Evolutionary conservation across 345 rosid species (phyloP).

Genomic region (Eucalyptus dawsonii): DNA sequence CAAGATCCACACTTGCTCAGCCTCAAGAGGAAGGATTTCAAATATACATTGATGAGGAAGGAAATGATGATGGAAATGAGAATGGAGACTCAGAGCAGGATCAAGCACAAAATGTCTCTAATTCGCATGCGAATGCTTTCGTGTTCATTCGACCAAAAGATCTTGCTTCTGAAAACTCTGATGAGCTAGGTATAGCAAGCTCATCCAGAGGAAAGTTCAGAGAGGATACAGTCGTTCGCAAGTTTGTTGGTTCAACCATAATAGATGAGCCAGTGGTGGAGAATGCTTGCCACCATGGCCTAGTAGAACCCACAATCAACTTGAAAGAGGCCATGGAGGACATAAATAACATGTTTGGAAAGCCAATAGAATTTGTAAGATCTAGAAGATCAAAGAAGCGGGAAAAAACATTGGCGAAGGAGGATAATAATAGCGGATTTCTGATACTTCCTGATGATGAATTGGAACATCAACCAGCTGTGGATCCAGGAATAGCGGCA

Average conservation of each 20-base stretch:
- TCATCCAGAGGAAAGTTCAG: slow-evolving; percentile 36
- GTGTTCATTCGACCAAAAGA: slow-evolving; percentile 58
- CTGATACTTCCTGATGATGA: slow-evolving; percentile 75
- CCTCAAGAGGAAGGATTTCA: slow-evolving; percentile 30
- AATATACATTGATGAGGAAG: slow-evolving; percentile 58
- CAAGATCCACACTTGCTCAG: slow-evolving; percentile 11
- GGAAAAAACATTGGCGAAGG: slow-evolving; percentile 25
- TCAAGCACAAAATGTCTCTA: slow-evolving; percentile 3
- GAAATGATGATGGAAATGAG: slow-evolving; percentile 19
- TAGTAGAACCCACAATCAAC: slow-evolving; percentile 94
- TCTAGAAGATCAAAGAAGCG: slow-evolving; percentile 48
- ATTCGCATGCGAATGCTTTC: slow-evolving; percentile 16
- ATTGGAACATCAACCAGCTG: slow-evolving; percentile 13
- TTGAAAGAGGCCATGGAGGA: slow-evolving; percentile 95
- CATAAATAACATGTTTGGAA: slow-evolving; percentile 89
- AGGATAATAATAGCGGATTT: slow-evolving; percentile 37
- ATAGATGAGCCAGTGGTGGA: slow-evolving; percentile 70
- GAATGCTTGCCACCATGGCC: slow-evolving; percentile 94
- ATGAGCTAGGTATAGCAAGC: slow-evolving; percentile 16
- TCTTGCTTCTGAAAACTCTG: slow-evolving; percentile 40
- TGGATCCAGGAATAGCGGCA: neutral
- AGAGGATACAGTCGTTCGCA: slow-evolving; percentile 78
- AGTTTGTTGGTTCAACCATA: slow-evolving; percentile 82
- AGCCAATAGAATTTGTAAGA: slow-evolving; percentile 86
- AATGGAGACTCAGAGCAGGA: slow-evolving; percentile 1